Percentiles rank a stretch among this genome's conserved stretches.
These are phyloP conservation scores for Silene coronaria DNA, from an alignment of 179 eudicot genomes.

Conservation along the genomic window DNA sequence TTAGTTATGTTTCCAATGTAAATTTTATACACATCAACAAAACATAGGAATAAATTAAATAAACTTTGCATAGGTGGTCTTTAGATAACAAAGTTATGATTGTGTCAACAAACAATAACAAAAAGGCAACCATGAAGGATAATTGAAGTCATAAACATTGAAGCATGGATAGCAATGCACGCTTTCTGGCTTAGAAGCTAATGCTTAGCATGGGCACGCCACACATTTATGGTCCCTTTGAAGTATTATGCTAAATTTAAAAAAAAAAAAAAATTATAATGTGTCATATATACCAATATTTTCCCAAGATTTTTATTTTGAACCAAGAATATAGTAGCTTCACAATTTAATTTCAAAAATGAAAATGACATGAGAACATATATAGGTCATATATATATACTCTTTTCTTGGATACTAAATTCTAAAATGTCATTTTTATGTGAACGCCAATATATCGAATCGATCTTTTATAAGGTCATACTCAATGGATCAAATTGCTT, in stretches of 20 bases:
- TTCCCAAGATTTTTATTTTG: neutral
- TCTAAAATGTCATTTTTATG: neutral
- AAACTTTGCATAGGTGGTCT: neutral
- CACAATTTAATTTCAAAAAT: neutral
- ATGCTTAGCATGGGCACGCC: neutral
- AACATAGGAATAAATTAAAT: too few relatives aligned
- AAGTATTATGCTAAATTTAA: too few relatives aligned
- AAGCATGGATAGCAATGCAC: neutral
- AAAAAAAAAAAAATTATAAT: too few relatives aligned
- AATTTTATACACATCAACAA: too few relatives aligned
- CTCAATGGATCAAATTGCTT: too few relatives aligned
- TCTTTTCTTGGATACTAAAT: neutral
- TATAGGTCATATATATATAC: neutral
- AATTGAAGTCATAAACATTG: too few relatives aligned
- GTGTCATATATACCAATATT: too few relatives aligned
- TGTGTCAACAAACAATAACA: neutral
- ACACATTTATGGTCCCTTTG: too few relatives aligned
- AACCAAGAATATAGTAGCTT: neutral
- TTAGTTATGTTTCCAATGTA: too few relatives aligned
- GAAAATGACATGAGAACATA: neutral
- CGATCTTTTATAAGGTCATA: neutral
- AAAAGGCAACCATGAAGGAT: too few relatives aligned
- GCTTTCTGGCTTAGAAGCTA: neutral
- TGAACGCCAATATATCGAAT: neutral
- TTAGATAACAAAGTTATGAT: too few relatives aligned